A percentile compares a stretch with the other conserved stretches of the same genome.
Evolutionary conservation across 441 rosid genomes (phyloP).

Genomic region (Populus hybrid): DNA sequence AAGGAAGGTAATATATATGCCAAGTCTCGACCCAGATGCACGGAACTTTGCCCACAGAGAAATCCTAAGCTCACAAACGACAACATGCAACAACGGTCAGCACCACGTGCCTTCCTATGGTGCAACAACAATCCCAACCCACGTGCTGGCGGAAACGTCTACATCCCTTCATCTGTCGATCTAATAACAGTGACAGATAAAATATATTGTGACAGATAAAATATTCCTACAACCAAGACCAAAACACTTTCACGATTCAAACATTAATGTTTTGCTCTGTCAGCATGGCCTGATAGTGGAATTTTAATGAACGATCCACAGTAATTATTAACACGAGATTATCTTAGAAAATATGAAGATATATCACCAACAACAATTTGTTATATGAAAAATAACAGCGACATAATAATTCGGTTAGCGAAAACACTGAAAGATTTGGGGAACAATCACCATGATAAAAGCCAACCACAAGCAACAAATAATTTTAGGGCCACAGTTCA

Average conservation of each 20-base stretch:
- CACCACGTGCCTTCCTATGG: background rate
- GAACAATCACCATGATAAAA: too few species aligned
- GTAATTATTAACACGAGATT: too few species aligned
- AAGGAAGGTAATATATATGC: too few species aligned
- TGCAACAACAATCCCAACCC: background rate
- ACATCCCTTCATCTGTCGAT: background rate
- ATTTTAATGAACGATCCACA: background rate
- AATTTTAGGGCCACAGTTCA: background rate
- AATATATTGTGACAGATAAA: background rate
- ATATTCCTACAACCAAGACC: background rate
- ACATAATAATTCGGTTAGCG: too few species aligned
- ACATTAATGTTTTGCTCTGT: background rate
- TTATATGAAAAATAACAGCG: too few species aligned
- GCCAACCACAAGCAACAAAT: too few species aligned
- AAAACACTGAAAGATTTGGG: too few species aligned
- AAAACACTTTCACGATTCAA: background rate
- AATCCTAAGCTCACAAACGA: background rate
- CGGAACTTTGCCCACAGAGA: background rate
- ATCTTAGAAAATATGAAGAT: too few species aligned
- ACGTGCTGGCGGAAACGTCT: background rate
- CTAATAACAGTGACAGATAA: background rate
- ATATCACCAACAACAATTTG: too few species aligned
- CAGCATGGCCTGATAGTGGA: background rate
- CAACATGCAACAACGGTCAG: background rate
- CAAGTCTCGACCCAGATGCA: too few species aligned